A percentile compares a stretch with the other conserved stretches of the same genome.
These are phyloP conservation scores for Blastocystis sp. DNA, from an alignment of 352 stramenopile genomes.

Conservation along the genomic window DNA sequence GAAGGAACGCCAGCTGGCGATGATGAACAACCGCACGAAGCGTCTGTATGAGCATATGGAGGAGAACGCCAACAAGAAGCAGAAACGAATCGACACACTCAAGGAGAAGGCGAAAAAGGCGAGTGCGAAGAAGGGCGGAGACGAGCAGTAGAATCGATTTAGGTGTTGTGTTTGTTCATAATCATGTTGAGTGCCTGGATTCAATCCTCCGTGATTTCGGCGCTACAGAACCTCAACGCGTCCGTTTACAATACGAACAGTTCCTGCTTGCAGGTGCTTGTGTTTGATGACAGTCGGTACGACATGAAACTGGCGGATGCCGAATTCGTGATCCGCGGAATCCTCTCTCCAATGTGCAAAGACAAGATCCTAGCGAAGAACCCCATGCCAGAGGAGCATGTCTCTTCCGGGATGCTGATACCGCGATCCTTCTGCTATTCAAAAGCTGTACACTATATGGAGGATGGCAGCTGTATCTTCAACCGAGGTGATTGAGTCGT, in stretches of 20 bases:
- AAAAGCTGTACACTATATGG: background rate
- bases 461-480: background rate
- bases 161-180: too few relatives aligned
- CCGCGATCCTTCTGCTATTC: background rate
- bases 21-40: constrained; percentile 63
- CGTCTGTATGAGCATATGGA: constrained; percentile 62
- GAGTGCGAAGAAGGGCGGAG: too few relatives aligned
- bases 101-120: constrained; percentile 61
- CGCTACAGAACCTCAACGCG: background rate
- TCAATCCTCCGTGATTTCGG: background rate
- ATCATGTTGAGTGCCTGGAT: too few relatives aligned
- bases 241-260: background rate
- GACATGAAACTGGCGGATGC: background rate
- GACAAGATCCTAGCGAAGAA: background rate
- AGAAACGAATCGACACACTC: constrained; percentile 62
- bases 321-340: background rate
- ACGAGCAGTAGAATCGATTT: too few relatives aligned
- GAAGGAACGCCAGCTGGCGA: constrained; percentile 27
- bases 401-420: background rate
- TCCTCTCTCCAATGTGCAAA: background rate
- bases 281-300: background rate
- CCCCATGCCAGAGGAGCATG: background rate
- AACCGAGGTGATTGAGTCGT: background rate
- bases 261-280: background rate
- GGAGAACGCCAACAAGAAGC: constrained; percentile 63